Evolutionary conservation across 192 early-diverging fungal genomes (phyloP), one percentile per base, ranked within the genome.

Genomic region (Borealophlyctis nickersoniae): DNA sequence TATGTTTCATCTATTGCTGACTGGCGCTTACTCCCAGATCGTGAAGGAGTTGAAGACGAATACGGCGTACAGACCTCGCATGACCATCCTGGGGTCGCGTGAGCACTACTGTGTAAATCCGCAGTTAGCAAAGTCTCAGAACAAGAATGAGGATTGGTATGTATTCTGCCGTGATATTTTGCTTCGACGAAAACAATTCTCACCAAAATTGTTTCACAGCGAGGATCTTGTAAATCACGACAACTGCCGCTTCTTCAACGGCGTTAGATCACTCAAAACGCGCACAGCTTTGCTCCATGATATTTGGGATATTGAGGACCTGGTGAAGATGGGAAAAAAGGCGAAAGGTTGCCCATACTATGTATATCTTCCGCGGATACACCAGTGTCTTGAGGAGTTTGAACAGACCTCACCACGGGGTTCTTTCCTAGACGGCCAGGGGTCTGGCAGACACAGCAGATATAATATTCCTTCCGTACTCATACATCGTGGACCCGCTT

Each of bases 301-400:
- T 4, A 45, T 71, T 19, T 71, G 64, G 64, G 69, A 71, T 48
- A 71, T 71, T 52, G 69, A 71, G 50, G 69, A 68, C 50, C 23
- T 68, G 3, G 49, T 67, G 14, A 50, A 49, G 26, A 22, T 27
- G 34, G 63, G 69, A 31, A 69, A 69, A 22, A 71, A 67, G 65
- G 30, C 33, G 13, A 16, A 28, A 3, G 2, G 27, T 4, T 67
- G 62, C 60, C 63, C 64, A 13, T 67, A 67, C 52, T 71, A 49
- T 56, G 65, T 54, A 49, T 4, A 36, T 51, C n/a, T 54, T 54
- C 7, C n/a, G 2, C 7, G 39, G 19, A 13, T 7, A 13, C 19
- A 45, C 19, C 39, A 45, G 9, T 45, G 9, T 45, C 7, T 45
- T 7, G 7, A 19, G 39, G 7, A 13, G 7, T 45, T 19, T 7